Evolutionary conservation across 2,329 filamentous ascomycete species (phyloP).

Genomic region (Ceratocystis diversiconidia): DNA sequence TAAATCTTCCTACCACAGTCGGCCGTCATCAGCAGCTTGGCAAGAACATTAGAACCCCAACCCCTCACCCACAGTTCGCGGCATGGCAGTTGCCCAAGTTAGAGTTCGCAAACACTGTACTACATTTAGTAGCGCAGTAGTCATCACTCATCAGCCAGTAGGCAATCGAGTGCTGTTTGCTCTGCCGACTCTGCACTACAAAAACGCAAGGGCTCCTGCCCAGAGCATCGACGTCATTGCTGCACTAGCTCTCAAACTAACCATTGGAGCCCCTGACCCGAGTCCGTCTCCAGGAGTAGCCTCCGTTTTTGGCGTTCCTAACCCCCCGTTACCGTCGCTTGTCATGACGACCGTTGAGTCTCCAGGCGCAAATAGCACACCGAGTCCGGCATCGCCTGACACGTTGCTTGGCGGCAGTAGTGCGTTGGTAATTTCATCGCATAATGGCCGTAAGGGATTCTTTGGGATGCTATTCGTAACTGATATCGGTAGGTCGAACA

Average conservation of each 20-base stretch:
- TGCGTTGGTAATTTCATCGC: slow-evolving; percentile 38
- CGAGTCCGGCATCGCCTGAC: slow-evolving; percentile 25
- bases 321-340: slow-evolving; percentile 17
- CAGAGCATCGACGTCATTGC: slow-evolving; percentile 14
- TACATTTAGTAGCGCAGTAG: background rate
- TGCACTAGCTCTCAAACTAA: slow-evolving; percentile 23
- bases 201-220: slow-evolving; percentile 6
- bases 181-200: background rate
- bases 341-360: slow-evolving; percentile 30
- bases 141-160: background rate
- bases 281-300: slow-evolving; percentile 26
- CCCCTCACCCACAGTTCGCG: background rate
- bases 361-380: slow-evolving; percentile 38
- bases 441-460: slow-evolving; percentile 30
- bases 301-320: slow-evolving; percentile 23
- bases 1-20: background rate
- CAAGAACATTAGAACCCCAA: background rate
- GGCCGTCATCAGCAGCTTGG: background rate
- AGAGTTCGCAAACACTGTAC: background rate
- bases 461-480: slow-evolving; percentile 49
- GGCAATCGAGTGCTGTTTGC: background rate
- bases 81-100: background rate
- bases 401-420: slow-evolving; percentile 35
- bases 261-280: slow-evolving; percentile 22
- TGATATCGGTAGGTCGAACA: slow-evolving; percentile 55